Conservation (phyloP, 78 protist species). For the Dictyostelium citrinum region DNA sequence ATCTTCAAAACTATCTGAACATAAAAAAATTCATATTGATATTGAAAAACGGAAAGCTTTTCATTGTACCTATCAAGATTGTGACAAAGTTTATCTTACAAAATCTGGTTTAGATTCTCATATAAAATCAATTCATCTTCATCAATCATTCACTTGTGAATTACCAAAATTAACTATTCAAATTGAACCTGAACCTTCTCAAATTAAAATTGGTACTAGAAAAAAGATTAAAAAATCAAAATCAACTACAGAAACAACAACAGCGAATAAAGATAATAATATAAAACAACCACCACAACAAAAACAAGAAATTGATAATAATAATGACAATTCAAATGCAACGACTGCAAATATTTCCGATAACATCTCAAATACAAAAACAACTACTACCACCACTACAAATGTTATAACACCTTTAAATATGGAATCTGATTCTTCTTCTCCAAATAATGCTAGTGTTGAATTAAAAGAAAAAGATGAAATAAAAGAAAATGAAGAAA, state of each 20-base stretch:
- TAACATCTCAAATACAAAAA: neutral
- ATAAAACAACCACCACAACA: too few species aligned
- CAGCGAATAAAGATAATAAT: neutral
- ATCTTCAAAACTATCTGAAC: neutral
- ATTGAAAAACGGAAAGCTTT: conserved; percentile 2
- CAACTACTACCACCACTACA: neutral
- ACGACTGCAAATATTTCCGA: neutral
- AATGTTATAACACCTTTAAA: neutral
- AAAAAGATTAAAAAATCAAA: neutral
- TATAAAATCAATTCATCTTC: conserved; percentile 3
- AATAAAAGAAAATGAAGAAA: neutral
- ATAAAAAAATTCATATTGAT: neutral
- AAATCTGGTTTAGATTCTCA: conserved; percentile 22
- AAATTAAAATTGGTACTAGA: neutral
- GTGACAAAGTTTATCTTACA: neutral
- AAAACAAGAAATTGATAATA: neutral
- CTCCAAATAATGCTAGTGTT: neutral
- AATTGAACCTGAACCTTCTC: neutral
- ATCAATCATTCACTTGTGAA: neutral
- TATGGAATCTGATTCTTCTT: neutral
- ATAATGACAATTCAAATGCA: neutral
- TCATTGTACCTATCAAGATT: conserved; percentile 26
- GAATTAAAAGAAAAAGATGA: neutral
- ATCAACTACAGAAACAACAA: neutral
- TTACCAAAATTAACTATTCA: neutral